Evolutionary conservation across 371 early-diverging fungal species (phyloP).

Genomic region (Phascolomyces articulosus): DNA sequence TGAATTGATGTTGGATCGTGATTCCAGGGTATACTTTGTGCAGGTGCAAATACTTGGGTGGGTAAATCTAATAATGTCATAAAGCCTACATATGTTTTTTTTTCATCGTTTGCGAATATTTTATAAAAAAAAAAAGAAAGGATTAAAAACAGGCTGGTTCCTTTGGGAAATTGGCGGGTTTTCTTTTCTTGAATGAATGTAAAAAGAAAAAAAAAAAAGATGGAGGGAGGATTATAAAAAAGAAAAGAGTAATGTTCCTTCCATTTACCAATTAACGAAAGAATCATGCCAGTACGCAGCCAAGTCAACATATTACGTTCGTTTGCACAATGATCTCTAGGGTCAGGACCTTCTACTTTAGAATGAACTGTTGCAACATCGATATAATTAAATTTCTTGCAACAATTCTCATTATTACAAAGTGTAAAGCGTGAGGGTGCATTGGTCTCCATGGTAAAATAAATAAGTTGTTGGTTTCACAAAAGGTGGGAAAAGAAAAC

Average conservation of each 20-base stretch:
- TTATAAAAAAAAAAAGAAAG: too few relatives aligned
- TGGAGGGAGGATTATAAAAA: too few relatives aligned
- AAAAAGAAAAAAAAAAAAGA: too few relatives aligned
- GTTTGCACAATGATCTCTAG: slow-evolving; percentile 49
- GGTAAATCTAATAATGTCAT: slow-evolving; percentile 37
- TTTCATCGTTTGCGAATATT: too few relatives aligned
- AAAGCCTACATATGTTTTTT: slow-evolving; percentile 25
- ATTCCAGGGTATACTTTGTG: slow-evolving; percentile 37
- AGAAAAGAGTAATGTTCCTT: too few relatives aligned
- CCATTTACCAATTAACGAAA: slow-evolving; percentile 32
- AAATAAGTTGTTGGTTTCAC: too few relatives aligned
- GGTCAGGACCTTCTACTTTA: slow-evolving; percentile 44
- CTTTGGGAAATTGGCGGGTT: too few relatives aligned
- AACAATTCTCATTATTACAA: slow-evolving; percentile 41
- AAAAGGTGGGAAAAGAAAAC: neutral
- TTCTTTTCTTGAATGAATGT: too few relatives aligned
- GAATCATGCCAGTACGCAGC: slow-evolving; percentile 37
- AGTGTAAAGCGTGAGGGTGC: slow-evolving; percentile 30
- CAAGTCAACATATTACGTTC: slow-evolving; percentile 45
- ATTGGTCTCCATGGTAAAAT: slow-evolving; percentile 18
- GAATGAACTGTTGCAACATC: slow-evolving; percentile 38
- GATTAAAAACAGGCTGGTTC: too few relatives aligned
- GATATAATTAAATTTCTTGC: slow-evolving; percentile 33
- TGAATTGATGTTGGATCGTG: slow-evolving; percentile 17
- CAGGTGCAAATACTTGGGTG: slow-evolving; percentile 37